phyloP scores from a whole-genome alignment of 768 basidiomycete genomes.

The Lactarius deliciosus region DNA sequence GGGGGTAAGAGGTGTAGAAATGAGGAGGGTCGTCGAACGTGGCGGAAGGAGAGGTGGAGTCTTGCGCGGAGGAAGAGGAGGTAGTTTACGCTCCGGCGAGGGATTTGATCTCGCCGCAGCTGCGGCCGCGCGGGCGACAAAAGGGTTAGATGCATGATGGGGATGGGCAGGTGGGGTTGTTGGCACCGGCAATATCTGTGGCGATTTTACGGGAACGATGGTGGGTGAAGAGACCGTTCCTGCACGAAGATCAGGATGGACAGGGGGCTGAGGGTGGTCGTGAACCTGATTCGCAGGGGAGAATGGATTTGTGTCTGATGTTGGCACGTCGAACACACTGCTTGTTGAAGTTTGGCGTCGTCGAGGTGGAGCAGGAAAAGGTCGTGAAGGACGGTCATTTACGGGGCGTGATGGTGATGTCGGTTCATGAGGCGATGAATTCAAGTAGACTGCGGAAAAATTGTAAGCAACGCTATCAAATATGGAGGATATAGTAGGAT shows the following conservation, averaged over 20 bases:
- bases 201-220: constrained; percentile 16
- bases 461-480: neutral
- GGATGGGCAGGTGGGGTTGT: constrained; percentile 5
- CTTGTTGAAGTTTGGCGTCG: constrained; percentile 25
- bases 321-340: constrained; percentile 26
- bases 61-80: constrained; percentile 27
- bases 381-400: constrained; percentile 20
- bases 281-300: constrained; percentile 12
- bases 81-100: constrained; percentile 25
- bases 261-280: constrained; percentile 24
- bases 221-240: constrained; percentile 23
- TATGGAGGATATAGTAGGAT: neutral
- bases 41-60: constrained; percentile 28
- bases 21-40: constrained; percentile 28
- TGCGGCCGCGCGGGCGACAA: constrained; percentile 23
- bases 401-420: constrained; percentile 22
- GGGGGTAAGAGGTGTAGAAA: constrained; percentile 18
- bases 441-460: constrained; percentile 10
- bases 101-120: constrained; percentile 12
- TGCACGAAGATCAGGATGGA: constrained; percentile 25
- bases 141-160: constrained; percentile 30
- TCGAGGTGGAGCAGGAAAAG: constrained; percentile 20
- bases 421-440: constrained; percentile 14
- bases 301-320: constrained; percentile 30
- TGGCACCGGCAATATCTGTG: neutral